phyloP scores from a whole-genome alignment of 2,329 filamentous ascomycete genomes.

The Dactylellina drechsleri region DNA sequence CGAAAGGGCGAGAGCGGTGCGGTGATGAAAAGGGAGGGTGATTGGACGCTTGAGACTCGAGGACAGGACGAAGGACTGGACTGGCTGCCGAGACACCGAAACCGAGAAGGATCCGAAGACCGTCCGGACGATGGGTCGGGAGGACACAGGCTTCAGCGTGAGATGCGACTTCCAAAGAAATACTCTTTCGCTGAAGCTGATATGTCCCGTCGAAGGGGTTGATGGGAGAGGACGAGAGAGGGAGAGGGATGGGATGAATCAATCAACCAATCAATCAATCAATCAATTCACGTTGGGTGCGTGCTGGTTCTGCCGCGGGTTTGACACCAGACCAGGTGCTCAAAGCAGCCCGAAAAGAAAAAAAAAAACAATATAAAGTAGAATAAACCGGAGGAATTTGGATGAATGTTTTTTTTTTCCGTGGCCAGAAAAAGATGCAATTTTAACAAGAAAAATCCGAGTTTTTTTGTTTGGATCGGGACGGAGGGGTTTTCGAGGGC shows the following conservation, averaged over 20 bases:
- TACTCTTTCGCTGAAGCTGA: neutral
- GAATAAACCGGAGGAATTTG: neutral
- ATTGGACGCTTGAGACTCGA: slow-evolving; percentile 10
- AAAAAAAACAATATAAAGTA: neutral
- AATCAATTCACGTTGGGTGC: no score
- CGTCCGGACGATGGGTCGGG: slow-evolving; percentile 27
- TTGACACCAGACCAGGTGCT: slow-evolving; percentile 8
- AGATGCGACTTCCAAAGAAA: no score
- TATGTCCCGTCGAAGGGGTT: neutral
- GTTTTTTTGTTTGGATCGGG: neutral
- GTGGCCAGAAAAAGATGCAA: slow-evolving; percentile 1
- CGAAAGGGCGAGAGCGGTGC: slow-evolving; percentile 28
- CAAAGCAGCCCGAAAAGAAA: neutral
- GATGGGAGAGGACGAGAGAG: neutral
- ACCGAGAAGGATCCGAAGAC: slow-evolving; percentile 33
- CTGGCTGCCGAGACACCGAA: slow-evolving; percentile 17
- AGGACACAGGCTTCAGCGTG: slow-evolving; percentile 24
- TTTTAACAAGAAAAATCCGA: neutral
- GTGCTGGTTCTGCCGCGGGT: neutral
- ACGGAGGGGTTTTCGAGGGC: slow-evolving; percentile 40
- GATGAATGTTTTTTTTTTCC: neutral
- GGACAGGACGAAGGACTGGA: slow-evolving; percentile 7
- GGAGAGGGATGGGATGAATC: neutral
- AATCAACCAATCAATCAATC: no score
- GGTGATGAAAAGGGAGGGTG: slow-evolving; percentile 6